These are phyloP conservation scores for Pseudogymnoascus sp. DNA, from an alignment of 2,329 filamentous ascomycete genomes.

Conservation along the genomic window DNA sequence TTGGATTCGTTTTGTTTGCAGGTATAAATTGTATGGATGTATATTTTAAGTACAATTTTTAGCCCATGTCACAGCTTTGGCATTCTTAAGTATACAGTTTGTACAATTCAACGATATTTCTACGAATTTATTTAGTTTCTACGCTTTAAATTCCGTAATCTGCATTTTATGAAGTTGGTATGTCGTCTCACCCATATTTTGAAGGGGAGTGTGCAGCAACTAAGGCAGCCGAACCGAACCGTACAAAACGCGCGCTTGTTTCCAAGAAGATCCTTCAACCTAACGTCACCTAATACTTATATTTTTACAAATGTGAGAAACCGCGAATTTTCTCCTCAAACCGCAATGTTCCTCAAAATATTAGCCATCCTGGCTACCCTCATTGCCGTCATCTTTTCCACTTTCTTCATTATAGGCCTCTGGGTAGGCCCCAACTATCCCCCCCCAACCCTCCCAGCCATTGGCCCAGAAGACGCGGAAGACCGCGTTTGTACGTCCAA, in stretches of 20 bases:
- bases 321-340: not conserved
- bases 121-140: too few species aligned
- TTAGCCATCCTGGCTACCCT: not conserved
- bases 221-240: not conserved
- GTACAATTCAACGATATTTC: not conserved
- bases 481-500: constrained; percentile 6
- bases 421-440: not conserved
- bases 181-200: not conserved
- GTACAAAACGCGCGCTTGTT: not conserved
- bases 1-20: not conserved
- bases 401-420: not conserved
- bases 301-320: not conserved
- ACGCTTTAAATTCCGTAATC: not conserved
- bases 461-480: constrained; percentile 14
- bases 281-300: not conserved
- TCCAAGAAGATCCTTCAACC: not conserved
- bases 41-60: not conserved
- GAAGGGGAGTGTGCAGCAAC: not conserved
- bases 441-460: not conserved
- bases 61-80: not conserved
- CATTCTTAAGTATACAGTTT: not conserved
- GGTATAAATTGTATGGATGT: not conserved
- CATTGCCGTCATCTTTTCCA: not conserved
- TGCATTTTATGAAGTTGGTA: not conserved
- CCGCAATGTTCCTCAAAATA: not conserved